Base-by-base conservation (phyloP, 1,284 basidiomycete genomes). In the Thelephora terrestris region DNA sequence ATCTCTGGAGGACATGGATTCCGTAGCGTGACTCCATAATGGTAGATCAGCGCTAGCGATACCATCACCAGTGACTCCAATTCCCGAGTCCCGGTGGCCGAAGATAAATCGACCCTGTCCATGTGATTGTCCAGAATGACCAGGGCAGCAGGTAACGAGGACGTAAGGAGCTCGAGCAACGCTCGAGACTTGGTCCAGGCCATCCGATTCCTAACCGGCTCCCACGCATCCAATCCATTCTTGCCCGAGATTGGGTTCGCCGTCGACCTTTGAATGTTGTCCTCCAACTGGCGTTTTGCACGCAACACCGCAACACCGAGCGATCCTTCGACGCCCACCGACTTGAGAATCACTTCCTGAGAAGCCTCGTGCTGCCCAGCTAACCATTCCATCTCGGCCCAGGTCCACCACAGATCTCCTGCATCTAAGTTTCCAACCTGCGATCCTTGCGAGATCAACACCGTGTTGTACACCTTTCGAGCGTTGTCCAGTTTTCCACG, bases 351-450 rank as follows among this genome's bases (percentile, higher is more conserved):
- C 38, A 82, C 68, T 37, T 71, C 64, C 23, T 78, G 59, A 10
- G 80, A 74, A 34, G 70, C 69, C 36, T 76, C 73, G 17, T 66
- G 55, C 29, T 72, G 59, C 0, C 76, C 74, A 10, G 71, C 66
- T n/a, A 88, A 64, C 84, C 84, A 92, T 63, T 95, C 91, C 76
- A 93, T 77, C 60, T 92, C 85, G 0, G 85, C 87, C 90, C 91
- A 96, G 45, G 85, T 79, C 69, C 84, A 88, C 85, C 88, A 93
- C 37, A 96, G 60, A 52, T 67, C 66, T 17, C 71, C 67, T n/a
- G 67, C 61, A 39, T 66, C 71, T 7, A 60, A 54, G 21, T 64
- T 59, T 7, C 58, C 62, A 3, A 61, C 57, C 21, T 64, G 49
- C 10, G 67, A 63, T 2, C 69, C 64, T 0, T 74, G 66, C 4